Evolutionary conservation across 176 grass and related monocot genomes (phyloP), one percentile per base, ranked within the genome.

Genomic region (Juncus inflexus): DNA sequence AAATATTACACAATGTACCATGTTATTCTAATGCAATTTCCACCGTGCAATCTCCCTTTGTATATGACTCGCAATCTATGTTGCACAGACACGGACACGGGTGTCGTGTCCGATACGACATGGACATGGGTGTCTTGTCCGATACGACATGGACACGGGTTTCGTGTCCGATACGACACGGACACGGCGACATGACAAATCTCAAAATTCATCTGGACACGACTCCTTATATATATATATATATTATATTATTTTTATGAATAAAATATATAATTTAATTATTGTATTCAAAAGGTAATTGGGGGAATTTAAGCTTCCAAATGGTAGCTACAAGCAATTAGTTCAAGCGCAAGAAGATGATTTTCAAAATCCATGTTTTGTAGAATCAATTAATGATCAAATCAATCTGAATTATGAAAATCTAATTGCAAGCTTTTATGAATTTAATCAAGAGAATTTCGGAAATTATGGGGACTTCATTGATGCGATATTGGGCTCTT

Each of bases 401-500:
- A n/a, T 12, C 51, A 70, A 8, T 5, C 38, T 35, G 10, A 50
- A 14, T 43, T 70, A 58, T 40, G 40, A 58, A 58, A 58, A 50
- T 68, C 74, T 42, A 56, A 35, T n/a, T n/a, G n/a, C 63, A 45
- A 50, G 51, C 12, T 38, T 65, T 39, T 55, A 47, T 59, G 74
- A 13, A 41, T 35, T 15, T 6, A 49, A 41, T 52, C 78, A 74
- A 37, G 37, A 40, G 42, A 45, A 45, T 45, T 45, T 45, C 7
- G 57, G 74, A 61, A 67, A 37, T 11, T 73, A 78, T 0, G 61
- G 54, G 64, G 81, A 82, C 65, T 95, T 87, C 78, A 80, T 90
- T 84, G 90, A 87, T 55, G 72, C 67, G 64, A 87, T 90, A 76
- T 61, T 95, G 35, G 86, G 79, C 9, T 95, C 84, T 12, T 87